These are phyloP conservation scores for Raddia distichophylla DNA, from an alignment of 176 grass and related monocot genomes.

Conservation along the genomic window DNA sequence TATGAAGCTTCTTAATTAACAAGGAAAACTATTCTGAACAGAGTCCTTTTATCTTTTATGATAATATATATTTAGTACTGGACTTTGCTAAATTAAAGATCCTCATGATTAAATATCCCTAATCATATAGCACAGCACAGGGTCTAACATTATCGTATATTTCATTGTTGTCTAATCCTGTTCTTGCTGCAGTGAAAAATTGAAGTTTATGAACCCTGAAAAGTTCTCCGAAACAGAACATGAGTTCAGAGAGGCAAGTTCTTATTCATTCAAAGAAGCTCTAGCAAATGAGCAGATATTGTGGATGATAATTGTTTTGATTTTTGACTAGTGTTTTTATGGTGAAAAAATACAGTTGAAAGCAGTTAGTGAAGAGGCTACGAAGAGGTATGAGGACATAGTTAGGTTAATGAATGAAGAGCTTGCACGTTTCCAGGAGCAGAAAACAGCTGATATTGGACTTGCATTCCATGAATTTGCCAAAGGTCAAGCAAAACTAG, in stretches of 20 bases:
- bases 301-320: slow-evolving; percentile 27
- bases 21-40: not conserved
- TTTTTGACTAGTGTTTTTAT: slow-evolving; percentile 34
- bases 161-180: slow-evolving; percentile 3
- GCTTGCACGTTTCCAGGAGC: slow-evolving; percentile 89
- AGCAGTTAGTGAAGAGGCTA: slow-evolving; percentile 85
- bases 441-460: slow-evolving; percentile 95
- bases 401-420: slow-evolving; percentile 92
- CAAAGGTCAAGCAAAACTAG: slow-evolving; percentile 93
- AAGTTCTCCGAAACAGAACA: slow-evolving; percentile 68
- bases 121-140: not conserved
- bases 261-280: slow-evolving; percentile 27
- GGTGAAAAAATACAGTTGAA: slow-evolving; percentile 68
- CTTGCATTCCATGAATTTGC: slow-evolving; percentile 97
- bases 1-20: slow-evolving; percentile 8
- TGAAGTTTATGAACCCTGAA: slow-evolving; percentile 90
- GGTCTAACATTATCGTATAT: slow-evolving; percentile 25
- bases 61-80: not conserved
- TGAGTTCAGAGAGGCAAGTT: slow-evolving; percentile 82
- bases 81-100: not conserved
- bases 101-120: not conserved
- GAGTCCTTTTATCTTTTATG: not conserved
- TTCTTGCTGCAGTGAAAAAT: slow-evolving; percentile 72
- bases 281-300: not conserved
- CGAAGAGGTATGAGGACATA: slow-evolving; percentile 78